A percentile compares a stretch with the other conserved stretches of the same genome.
Conservation (phyloP, 306 rosid genomes). For the Aeschynomene evenia region DNA sequence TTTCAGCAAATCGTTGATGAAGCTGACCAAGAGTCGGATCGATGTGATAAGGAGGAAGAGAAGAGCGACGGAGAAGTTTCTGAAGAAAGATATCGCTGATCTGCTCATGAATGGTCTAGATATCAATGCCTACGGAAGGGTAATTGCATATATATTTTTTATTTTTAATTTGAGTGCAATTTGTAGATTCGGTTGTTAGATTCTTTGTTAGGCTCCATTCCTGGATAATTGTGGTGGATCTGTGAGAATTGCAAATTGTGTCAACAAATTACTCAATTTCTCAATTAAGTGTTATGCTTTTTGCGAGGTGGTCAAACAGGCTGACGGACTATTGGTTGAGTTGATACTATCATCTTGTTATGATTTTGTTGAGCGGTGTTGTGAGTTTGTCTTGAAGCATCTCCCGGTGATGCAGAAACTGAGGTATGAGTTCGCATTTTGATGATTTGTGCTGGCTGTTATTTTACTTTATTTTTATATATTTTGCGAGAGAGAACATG, state of each 20-base stretch:
- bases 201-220: slow-evolving; percentile 9
- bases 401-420: slow-evolving; percentile 72
- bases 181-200: slow-evolving; percentile 14
- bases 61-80: slow-evolving; percentile 87
- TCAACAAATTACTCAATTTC: neutral
- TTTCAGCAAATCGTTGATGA: slow-evolving; percentile 74
- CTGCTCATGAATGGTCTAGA: slow-evolving; percentile 72
- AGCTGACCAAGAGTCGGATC: slow-evolving; percentile 77
- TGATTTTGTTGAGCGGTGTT: slow-evolving; percentile 73
- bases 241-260: neutral
- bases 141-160: slow-evolving; percentile 11
- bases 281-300: slow-evolving; percentile 14
- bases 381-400: slow-evolving; percentile 73
- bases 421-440: slow-evolving; percentile 49
- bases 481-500: neutral
- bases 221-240: neutral
- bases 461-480: neutral
- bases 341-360: slow-evolving; percentile 69
- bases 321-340: slow-evolving; percentile 85
- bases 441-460: neutral
- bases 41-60: slow-evolving; percentile 87
- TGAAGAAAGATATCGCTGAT: slow-evolving; percentile 88
- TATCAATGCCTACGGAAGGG: slow-evolving; percentile 87
- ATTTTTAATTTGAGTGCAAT: neutral
- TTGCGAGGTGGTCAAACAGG: slow-evolving; percentile 57